Evolutionary conservation across 495 filamentous ascomycete genomes (phyloP), one percentile per base, ranked within the genome.

Genomic region (Aspergillus leporis): DNA sequence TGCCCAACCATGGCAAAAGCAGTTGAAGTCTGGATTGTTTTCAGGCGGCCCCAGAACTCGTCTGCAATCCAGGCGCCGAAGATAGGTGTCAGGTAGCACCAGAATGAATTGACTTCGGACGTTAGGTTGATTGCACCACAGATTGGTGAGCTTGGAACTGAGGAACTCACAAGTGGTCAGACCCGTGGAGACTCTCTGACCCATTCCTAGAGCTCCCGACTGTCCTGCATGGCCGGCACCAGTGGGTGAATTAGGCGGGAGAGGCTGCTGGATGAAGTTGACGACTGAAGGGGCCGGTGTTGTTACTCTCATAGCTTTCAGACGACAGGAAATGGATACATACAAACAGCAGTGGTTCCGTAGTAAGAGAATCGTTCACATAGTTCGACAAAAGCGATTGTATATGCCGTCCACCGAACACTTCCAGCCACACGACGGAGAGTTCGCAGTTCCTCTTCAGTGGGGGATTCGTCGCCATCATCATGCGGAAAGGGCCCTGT

Each of bases 311-410:
- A 6, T 45, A 3, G 13, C 1, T 0, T 13, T 12, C 12, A 28
- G n/a, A 14, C 22, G 25, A 5, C 65, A 89, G 86, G 61, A 90
- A 87, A 28, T 50, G 5, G 23, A 31, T 7, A 73, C 81, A 60
- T 77, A 87, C 84, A 89, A 49, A 91, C 86, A 40, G 83, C 85
- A 19, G 83, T 88, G n/a, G 87, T 89, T 54, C 89, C 90, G 67
- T 91, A 91, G 76, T 89, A 92, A 8, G 86, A 87, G 74, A 91
- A 90, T 36, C 89, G 86, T 76, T 93, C 90, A 73, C 84, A 88
- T 55, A 91, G 69, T 72, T 93, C 90, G 48, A 90, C 82, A 61
- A 91, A 86, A 19, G 86, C 88, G 52, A 93, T 81, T 22, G 86
- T 87, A 64, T 84, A 92, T 10, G 81, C 79, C 14, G 73, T 81